Evolutionary conservation across 2,329 filamentous ascomycete species (phyloP).

Genomic region (Nectriaceae sp.): DNA sequence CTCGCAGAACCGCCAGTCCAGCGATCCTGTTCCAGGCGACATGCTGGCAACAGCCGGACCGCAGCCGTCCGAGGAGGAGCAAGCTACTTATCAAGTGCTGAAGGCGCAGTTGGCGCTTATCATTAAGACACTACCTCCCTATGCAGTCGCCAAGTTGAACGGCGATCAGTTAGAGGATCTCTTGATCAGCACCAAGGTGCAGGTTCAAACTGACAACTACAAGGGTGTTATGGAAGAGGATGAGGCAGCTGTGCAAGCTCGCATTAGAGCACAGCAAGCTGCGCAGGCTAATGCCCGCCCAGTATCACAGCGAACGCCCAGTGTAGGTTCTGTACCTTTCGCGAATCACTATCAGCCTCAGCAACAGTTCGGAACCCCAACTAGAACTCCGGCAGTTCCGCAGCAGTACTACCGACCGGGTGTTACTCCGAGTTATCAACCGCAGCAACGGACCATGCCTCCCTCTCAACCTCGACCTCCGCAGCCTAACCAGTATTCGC

Average conservation of each 20-base stretch:
- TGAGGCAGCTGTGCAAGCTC: constrained; percentile 60
- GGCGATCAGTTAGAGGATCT: constrained; percentile 83
- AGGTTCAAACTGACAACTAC: constrained; percentile 72
- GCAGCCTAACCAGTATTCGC: constrained; percentile 51
- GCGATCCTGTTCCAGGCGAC: constrained; percentile 66
- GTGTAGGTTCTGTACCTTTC: constrained; percentile 42
- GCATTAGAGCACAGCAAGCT: constrained; percentile 43
- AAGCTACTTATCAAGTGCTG: constrained; percentile 68
- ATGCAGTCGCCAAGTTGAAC: constrained; percentile 82
- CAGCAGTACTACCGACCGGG: constrained; percentile 48
- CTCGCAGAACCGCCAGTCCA: constrained; percentile 60
- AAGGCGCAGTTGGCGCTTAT: constrained; percentile 75
- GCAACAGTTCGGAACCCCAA: constrained; percentile 51
- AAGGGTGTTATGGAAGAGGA: constrained; percentile 84
- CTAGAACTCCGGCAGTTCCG: constrained; percentile 45
- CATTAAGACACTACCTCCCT: constrained; percentile 76
- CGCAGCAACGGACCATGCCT: constrained; percentile 39
- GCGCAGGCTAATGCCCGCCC: constrained; percentile 38
- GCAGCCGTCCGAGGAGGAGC: constrained; percentile 65
- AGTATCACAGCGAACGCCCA: constrained; percentile 40
- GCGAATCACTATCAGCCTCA: constrained; percentile 42
- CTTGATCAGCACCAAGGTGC: constrained; percentile 76
- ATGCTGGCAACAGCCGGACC: constrained; percentile 68
- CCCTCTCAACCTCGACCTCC: constrained; percentile 38
- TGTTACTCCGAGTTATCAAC: constrained; percentile 44